Conservation (phyloP, 2,329 filamentous ascomycete species). For the Orbilia quercus region DNA sequence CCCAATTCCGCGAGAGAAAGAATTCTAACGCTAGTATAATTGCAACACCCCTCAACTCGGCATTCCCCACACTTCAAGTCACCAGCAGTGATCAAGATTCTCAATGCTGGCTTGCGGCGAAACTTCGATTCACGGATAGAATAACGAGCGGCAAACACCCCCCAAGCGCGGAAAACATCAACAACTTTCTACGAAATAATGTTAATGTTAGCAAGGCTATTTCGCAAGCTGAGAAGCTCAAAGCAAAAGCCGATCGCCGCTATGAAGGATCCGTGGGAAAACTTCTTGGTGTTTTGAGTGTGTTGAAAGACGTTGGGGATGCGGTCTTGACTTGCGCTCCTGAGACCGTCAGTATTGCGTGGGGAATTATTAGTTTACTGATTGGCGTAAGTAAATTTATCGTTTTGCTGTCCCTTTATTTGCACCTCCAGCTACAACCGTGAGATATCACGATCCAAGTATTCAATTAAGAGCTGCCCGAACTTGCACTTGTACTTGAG, state of each 20-base stretch:
- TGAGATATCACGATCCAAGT: no score
- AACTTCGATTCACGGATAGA: slow-evolving; percentile 31
- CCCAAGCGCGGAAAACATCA: slow-evolving; percentile 15
- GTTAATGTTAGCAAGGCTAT: slow-evolving; percentile 41
- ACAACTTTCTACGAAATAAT: slow-evolving; percentile 32
- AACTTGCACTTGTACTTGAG: no score
- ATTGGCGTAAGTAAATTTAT: slow-evolving; percentile 20
- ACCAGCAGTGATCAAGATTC: slow-evolving; percentile 28
- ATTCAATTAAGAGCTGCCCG: no score
- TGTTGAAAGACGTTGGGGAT: slow-evolving; percentile 40
- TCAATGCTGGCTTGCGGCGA: slow-evolving; percentile 41
- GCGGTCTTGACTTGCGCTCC: slow-evolving; percentile 31
- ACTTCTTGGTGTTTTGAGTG: slow-evolving; percentile 33
- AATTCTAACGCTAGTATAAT: not conserved
- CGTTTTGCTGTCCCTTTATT: no score
- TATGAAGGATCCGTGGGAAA: slow-evolving; percentile 30
- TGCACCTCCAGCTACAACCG: no score
- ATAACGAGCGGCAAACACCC: slow-evolving; percentile 21
- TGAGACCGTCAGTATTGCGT: slow-evolving; percentile 38
- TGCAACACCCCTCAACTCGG: slow-evolving; percentile 16
- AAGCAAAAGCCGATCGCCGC: slow-evolving; percentile 17
- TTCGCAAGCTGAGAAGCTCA: slow-evolving; percentile 30
- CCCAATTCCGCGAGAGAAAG: not conserved
- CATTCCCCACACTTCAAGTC: slow-evolving; percentile 8
- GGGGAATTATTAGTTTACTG: slow-evolving; percentile 43